These are phyloP conservation scores for Corchorus capsularis DNA, from an alignment of 345 rosid species.

Conservation along the genomic window DNA sequence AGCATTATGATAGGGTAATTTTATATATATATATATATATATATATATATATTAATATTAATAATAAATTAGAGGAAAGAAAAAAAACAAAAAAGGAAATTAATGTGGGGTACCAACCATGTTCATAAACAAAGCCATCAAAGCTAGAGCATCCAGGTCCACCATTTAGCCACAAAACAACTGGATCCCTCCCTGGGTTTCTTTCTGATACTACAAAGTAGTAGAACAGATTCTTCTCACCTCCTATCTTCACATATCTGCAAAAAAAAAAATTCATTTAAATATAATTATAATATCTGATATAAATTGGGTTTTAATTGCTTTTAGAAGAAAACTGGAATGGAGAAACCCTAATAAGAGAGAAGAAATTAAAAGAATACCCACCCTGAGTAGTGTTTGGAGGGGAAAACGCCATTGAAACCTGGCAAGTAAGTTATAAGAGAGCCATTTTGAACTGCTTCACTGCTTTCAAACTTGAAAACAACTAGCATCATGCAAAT, in stretches of 20 bases:
- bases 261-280: no score
- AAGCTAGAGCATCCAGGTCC: constrained; percentile 61
- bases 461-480: constrained; percentile 1
- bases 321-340: no score
- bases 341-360: no score
- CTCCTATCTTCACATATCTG: constrained; percentile 38
- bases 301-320: no score
- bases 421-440: constrained; percentile 35
- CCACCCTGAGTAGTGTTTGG: constrained; percentile 47
- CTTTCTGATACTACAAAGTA: constrained; percentile 45
- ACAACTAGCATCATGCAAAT: constrained; percentile 15
- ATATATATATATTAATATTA: no score
- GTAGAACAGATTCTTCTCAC: constrained; percentile 39
- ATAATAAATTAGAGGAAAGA: no score
- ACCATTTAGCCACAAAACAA: constrained; percentile 53
- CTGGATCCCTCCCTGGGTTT: constrained; percentile 35
- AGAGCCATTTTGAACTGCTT: constrained; percentile 19
- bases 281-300: no score
- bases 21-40: no score
- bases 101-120: constrained; percentile 23
- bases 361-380: neutral
- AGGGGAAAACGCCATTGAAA: constrained; percentile 42
- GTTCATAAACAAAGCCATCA: constrained; percentile 48
- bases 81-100: neutral
- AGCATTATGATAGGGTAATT: no score